Conservation (phyloP, 352 stramenopile species). For the Saprolegnia diclina region DNA sequence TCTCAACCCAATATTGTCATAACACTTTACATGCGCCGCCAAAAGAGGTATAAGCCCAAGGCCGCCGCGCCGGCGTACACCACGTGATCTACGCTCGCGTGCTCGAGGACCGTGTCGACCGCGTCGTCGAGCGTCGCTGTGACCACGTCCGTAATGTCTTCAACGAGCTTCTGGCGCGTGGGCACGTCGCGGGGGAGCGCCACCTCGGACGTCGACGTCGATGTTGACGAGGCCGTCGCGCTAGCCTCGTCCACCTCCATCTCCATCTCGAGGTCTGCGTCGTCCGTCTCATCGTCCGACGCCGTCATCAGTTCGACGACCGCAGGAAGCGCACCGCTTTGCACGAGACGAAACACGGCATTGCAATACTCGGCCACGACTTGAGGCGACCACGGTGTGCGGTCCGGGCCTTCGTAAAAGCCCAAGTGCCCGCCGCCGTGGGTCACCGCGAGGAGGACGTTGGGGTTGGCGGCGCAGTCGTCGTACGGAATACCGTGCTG, state of each 20-base stretch:
- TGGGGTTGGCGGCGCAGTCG: constrained; percentile 41
- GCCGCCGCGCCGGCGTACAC: background rate
- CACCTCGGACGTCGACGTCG: background rate
- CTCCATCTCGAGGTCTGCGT: background rate
- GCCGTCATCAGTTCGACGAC: background rate
- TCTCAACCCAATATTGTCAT: constrained; percentile 3
- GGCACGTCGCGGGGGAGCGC: background rate
- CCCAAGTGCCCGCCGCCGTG: constrained; percentile 57
- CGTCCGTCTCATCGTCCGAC: constrained; percentile 1
- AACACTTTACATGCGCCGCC: constrained; percentile 1
- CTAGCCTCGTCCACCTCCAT: background rate
- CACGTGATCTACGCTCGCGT: background rate
- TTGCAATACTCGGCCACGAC: constrained; percentile 27
- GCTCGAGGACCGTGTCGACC: background rate
- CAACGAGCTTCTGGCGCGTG: background rate
- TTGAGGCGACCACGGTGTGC: constrained; percentile 2
- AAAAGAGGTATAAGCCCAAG: background rate
- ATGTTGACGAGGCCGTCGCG: background rate
- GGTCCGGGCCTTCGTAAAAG: constrained; percentile 46
- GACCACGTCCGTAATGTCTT: background rate
- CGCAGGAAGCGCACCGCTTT: background rate
- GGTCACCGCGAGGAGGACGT: constrained; percentile 62
- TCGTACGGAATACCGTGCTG: constrained; percentile 29
- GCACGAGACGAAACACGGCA: constrained; percentile 6
- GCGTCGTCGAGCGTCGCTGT: background rate